phyloP scores from a whole-genome alignment of 345 rosid genomes.

The Gynandropsis gynandra region DNA sequence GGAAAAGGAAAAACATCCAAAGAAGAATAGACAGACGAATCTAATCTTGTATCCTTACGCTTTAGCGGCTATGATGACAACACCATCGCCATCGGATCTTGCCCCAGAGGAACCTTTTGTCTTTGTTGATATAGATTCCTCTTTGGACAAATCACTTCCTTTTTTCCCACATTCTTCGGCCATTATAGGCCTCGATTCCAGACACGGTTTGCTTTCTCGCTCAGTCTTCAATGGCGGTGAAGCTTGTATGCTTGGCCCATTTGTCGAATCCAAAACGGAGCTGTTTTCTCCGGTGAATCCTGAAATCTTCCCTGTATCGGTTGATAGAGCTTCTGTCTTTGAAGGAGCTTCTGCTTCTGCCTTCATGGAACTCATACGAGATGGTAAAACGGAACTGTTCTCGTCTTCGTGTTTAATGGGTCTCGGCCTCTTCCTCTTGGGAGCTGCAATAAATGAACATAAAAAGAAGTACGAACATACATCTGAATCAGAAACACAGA shows the following conservation, averaged over 20 bases:
- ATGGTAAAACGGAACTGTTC: conserved; percentile 37
- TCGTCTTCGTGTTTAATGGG: conserved; percentile 80
- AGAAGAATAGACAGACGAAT: neutral
- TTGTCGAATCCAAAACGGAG: conserved; percentile 29
- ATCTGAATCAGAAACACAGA: neutral
- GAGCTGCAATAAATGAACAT: conserved; percentile 44
- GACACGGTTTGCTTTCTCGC: conserved; percentile 21
- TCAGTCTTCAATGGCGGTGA: conserved; percentile 2
- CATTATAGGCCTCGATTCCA: conserved; percentile 35
- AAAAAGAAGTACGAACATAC: neutral
- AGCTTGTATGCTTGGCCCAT: neutral
- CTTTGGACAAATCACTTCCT: conserved; percentile 37
- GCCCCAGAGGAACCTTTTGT: conserved; percentile 45
- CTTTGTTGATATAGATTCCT: conserved; percentile 47
- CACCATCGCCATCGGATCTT: conserved; percentile 48
- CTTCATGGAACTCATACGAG: conserved; percentile 43
- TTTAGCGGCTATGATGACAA: conserved; percentile 34
- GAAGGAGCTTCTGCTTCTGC: conserved; percentile 46
- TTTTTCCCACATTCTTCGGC: conserved; percentile 25
- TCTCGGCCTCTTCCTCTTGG: conserved; percentile 88
- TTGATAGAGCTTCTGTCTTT: conserved; percentile 34
- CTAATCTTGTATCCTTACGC: conserved; percentile 38
- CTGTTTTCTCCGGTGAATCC: conserved; percentile 45
- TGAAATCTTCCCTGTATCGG: conserved; percentile 36
- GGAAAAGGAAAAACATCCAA: neutral